Conservation (phyloP, 768 basidiomycete species). For the Fomitopsis serialis region DNA sequence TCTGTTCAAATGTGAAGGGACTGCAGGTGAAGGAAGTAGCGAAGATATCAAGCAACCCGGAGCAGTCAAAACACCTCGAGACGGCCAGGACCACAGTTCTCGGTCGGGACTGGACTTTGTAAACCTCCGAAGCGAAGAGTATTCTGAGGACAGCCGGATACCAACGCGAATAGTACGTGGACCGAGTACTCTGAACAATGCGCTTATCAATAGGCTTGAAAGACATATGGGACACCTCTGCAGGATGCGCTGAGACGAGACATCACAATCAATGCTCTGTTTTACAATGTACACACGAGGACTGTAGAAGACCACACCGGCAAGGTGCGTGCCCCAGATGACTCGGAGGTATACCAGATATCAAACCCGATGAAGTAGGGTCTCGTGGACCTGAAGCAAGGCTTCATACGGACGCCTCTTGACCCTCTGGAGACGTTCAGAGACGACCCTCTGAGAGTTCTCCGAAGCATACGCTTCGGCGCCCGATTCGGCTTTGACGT, state of each 20-base stretch:
- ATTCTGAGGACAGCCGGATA: conserved; percentile 82
- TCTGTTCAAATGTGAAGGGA: conserved; percentile 45
- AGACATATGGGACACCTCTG: conserved; percentile 89
- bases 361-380: conserved; percentile 45
- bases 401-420: conserved; percentile 84
- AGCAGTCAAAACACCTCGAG: conserved; percentile 97
- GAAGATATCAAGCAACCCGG: conserved; percentile 90
- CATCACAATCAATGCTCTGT: conserved; percentile 91
- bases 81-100: conserved; percentile 83
- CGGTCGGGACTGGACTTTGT: conserved; percentile 89
- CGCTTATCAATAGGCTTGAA: no score
- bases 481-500: conserved; percentile 84
- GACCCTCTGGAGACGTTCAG: conserved; percentile 82
- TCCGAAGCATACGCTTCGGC: conserved; percentile 88
- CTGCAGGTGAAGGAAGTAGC: conserved; percentile 57
- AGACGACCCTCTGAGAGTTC: conserved; percentile 91
- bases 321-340: conserved; percentile 40
- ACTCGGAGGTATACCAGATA: not conserved
- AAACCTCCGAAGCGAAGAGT: conserved; percentile 89
- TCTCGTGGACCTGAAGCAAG: conserved; percentile 72
- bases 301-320: conserved; percentile 83
- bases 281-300: conserved; percentile 90
- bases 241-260: conserved; percentile 91
- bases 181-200: no score
- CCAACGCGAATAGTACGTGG: conserved; percentile 75